Evolutionary conservation across 1,284 basidiomycete species (phyloP), one percentile per base, ranked within the genome.

Genomic region (Neonothopanus nambi): DNA sequence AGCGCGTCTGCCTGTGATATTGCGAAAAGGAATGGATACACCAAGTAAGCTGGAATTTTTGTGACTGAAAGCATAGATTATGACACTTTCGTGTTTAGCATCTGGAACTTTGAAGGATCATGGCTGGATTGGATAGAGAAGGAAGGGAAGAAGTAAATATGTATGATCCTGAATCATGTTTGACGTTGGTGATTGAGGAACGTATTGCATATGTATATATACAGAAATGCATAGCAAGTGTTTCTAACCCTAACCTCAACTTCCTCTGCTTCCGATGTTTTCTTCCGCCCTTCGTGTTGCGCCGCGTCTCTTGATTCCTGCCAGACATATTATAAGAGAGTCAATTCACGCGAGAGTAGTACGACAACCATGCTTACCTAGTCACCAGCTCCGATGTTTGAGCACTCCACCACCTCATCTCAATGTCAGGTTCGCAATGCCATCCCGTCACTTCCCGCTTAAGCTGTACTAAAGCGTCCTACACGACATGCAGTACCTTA

Each of bases 101-200:
- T 91, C 38, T 68, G 87, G 57, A 98, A 98, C 70, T 98, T 97
- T 68, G 81, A 82, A 58, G 95, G 95, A 17, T 94, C 91, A 15
- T 98, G 93, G 91, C 70, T 95, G 57, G 93, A 98, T 64, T 98
- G 95, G 95, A 79, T 82, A 3, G 78, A 84, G 62, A 84, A 79
- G 63, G 84, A 87, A 61, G 79, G 73, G 38, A 65, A 66, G 44
- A 67, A 69, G 37, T 33, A 33, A 13, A 33, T n/a, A n/a, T n/a
- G 4, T 33, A 33, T 3, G n/a, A n/a, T n/a, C n/a, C n/a, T n/a
- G n/a, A n/a, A n/a, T n/a, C n/a, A n/a, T n/a, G n/a, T n/a, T n/a
- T n/a, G n/a, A n/a, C n/a, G n/a, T n/a, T n/a, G n/a, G n/a, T n/a
- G n/a, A n/a, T n/a, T n/a, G n/a, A n/a, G n/a, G n/a, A 33, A 33